phyloP scores from a whole-genome alignment of 1,284 basidiomycete genomes.

The Papiliotrema nemorosa region DNA sequence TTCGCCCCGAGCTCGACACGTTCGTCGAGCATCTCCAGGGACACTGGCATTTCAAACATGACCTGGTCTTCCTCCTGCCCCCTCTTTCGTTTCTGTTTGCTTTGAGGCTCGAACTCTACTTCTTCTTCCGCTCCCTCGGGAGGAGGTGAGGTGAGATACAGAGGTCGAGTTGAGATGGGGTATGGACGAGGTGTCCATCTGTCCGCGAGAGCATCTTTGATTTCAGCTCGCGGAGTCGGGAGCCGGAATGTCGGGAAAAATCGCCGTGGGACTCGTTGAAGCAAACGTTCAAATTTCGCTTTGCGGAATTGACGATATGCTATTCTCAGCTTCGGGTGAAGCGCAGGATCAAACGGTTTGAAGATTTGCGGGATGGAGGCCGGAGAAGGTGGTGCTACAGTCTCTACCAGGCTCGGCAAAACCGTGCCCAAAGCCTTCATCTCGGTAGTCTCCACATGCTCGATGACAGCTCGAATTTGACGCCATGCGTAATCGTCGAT shows the following conservation, averaged over 20 bases:
- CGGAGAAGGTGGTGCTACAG: background rate
- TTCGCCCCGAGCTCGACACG: constrained; percentile 36
- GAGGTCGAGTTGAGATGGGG: constrained; percentile 37
- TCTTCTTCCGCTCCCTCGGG: constrained; percentile 19
- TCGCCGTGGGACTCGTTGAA: constrained; percentile 5
- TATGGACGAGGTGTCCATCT: constrained; percentile 38
- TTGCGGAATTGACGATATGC: constrained; percentile 22
- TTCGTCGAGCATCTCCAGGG: constrained; percentile 41
- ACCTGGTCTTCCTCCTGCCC: constrained; percentile 26
- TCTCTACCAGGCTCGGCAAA: constrained; percentile 23
- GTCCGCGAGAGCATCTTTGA: constrained; percentile 34
- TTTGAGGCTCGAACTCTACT: constrained; percentile 6
- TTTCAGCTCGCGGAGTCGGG: constrained; percentile 3
- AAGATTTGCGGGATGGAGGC: background rate
- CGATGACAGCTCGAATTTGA: constrained; percentile 28
- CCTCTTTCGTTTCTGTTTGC: constrained; percentile 12
- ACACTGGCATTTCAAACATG: constrained; percentile 44
- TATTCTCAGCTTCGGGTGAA: constrained; percentile 10
- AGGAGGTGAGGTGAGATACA: constrained; percentile 21
- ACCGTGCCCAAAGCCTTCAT: constrained; percentile 20
- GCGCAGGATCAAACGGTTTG: background rate
- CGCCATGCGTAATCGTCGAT: constrained; percentile 33
- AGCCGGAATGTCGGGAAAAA: constrained; percentile 12
- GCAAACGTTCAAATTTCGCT: constrained; percentile 21
- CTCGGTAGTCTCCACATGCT: constrained; percentile 26